phyloP scores from a whole-genome alignment of 345 rosid species.

The Acer yangbiense region DNA sequence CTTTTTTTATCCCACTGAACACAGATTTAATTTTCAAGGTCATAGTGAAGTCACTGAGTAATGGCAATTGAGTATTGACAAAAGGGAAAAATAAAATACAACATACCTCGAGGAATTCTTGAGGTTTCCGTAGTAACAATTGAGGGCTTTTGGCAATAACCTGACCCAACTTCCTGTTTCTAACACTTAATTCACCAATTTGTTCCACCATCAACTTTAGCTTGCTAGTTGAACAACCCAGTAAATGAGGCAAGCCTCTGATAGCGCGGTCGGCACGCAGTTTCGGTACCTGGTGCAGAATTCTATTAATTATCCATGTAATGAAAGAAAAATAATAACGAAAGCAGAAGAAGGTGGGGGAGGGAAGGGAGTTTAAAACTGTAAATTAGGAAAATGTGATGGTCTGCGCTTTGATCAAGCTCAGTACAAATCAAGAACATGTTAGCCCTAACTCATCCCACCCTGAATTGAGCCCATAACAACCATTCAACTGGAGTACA shows the following conservation, averaged over 20 bases:
- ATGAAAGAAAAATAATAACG: not conserved
- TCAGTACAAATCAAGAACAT: not conserved
- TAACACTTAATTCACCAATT: slow-evolving; percentile 53
- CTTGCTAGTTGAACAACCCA: slow-evolving; percentile 78
- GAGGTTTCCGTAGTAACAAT: slow-evolving; percentile 69
- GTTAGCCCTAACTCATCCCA: not conserved
- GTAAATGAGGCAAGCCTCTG: slow-evolving; percentile 73
- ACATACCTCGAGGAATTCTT: slow-evolving; percentile 63
- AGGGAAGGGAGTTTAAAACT: not conserved
- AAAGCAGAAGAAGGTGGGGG: not conserved
- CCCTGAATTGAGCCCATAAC: not conserved
- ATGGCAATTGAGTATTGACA: not conserved
- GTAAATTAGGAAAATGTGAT: not conserved
- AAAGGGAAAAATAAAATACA: not conserved
- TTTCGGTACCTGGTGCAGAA: slow-evolving; percentile 55
- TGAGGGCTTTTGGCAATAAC: slow-evolving; percentile 83
- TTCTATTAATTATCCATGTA: not conserved
- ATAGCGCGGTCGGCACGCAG: slow-evolving; percentile 55
- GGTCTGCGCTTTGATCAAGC: not conserved
- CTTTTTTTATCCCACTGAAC: not conserved
- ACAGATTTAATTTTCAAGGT: slow-evolving; percentile 1
- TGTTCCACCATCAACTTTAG: slow-evolving; percentile 59
- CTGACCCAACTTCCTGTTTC: slow-evolving; percentile 63
- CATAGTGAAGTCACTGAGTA: not conserved
- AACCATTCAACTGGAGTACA: not conserved